Percentiles rank a stretch among this genome's conserved stretches.
Conservation (phyloP, 768 basidiomycete genomes). For the Daedalea quercina region DNA sequence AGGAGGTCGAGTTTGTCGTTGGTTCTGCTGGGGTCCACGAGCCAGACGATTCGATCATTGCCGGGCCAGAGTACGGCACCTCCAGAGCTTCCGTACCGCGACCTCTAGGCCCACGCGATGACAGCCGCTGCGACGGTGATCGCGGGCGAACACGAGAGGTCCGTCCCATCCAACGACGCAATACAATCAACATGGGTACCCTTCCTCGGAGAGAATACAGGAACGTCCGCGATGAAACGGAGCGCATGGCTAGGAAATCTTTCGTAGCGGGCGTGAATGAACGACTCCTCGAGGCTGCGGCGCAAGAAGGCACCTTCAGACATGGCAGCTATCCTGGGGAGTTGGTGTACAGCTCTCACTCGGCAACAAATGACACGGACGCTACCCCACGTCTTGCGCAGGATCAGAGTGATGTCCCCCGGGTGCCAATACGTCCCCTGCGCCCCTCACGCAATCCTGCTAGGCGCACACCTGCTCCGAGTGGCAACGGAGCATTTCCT, state of each 20-base stretch:
- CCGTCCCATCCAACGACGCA: not conserved
- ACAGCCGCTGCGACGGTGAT: not conserved
- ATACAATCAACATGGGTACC: not conserved
- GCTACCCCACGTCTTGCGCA: not conserved
- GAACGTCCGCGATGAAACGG: not conserved
- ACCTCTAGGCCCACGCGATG: not conserved
- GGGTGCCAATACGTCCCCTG: not conserved
- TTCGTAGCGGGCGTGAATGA: conserved; percentile 40
- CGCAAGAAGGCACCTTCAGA: not conserved
- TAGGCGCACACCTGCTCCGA: not conserved
- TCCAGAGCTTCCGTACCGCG: not conserved
- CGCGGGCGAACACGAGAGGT: not conserved
- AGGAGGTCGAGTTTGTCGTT: conserved; percentile 16
- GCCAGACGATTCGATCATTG: not conserved
- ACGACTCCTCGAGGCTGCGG: conserved; percentile 22
- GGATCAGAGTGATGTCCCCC: not conserved
- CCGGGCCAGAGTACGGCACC: not conserved
- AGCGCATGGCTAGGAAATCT: conserved; percentile 19
- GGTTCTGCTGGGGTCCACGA: conserved; percentile 8
- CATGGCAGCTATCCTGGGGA: not conserved
- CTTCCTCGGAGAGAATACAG: not conserved
- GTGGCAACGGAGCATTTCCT: not conserved
- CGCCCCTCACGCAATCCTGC: not conserved
- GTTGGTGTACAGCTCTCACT: not conserved
- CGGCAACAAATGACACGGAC: not conserved